Conservation (phyloP, 2,329 filamentous ascomycete species). For the Capronia epimyces region DNA sequence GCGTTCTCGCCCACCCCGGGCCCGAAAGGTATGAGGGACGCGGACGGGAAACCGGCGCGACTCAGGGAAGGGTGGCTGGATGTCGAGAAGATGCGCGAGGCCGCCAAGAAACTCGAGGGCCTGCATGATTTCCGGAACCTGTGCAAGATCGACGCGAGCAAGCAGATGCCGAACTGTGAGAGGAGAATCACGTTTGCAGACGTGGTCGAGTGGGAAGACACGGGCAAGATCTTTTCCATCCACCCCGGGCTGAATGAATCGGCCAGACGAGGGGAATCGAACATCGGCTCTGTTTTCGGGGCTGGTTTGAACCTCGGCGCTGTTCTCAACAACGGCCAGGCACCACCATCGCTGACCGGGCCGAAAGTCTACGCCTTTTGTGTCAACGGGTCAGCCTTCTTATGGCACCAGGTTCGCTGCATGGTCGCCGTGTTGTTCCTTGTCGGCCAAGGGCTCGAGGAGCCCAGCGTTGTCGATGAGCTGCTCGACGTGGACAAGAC, state of each 20-base stretch:
- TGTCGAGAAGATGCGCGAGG: slow-evolving; percentile 77
- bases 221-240: slow-evolving; percentile 54
- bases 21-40: slow-evolving; percentile 42
- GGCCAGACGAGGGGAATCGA: not conserved
- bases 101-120: slow-evolving; percentile 73
- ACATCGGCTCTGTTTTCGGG: not conserved
- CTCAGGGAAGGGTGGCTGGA: slow-evolving; percentile 72
- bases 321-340: not conserved
- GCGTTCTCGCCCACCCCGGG: slow-evolving; percentile 67
- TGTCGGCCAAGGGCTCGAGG: slow-evolving; percentile 80
- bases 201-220: slow-evolving; percentile 63
- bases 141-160: slow-evolving; percentile 85
- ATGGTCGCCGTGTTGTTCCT: slow-evolving; percentile 92
- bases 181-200: slow-evolving; percentile 73
- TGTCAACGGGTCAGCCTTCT: slow-evolving; percentile 82
- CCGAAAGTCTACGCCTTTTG: slow-evolving; percentile 79
- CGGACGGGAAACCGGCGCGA: slow-evolving; percentile 27
- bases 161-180: slow-evolving; percentile 80
- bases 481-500: slow-evolving; percentile 68
- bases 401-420: slow-evolving; percentile 97
- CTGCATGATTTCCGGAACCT: slow-evolving; percentile 94
- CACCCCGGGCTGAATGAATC: slow-evolving; percentile 31
- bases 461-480: slow-evolving; percentile 63
- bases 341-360: slow-evolving; percentile 9
- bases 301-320: not conserved